Evolutionary conservation across 2,329 filamentous ascomycete genomes (phyloP).

Genomic region (Cercospora nicotianae): DNA sequence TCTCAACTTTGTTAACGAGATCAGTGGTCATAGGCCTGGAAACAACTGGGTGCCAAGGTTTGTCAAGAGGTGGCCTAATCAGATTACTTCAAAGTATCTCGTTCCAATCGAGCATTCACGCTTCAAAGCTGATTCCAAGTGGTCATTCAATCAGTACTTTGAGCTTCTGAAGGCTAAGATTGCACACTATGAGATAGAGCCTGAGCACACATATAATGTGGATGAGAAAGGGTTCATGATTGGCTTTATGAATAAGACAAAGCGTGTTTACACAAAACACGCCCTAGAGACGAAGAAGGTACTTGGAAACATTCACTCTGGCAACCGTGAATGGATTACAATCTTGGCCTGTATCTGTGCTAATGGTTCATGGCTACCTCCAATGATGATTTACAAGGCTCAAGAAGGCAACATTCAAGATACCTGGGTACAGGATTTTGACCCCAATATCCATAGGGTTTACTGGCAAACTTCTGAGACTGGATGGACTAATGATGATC

Average conservation of each 20-base stretch:
- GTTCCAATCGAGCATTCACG: background rate
- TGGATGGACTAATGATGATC: slow-evolving; percentile 8
- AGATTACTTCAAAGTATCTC: background rate
- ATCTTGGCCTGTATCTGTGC: too few species aligned
- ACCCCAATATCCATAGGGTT: background rate
- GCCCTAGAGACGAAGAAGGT: background rate
- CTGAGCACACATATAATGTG: slow-evolving; percentile 8
- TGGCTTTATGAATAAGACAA: too few species aligned
- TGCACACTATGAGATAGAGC: slow-evolving; percentile 2
- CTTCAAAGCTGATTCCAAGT: background rate
- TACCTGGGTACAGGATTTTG: slow-evolving; percentile 4
- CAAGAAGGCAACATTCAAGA: slow-evolving; percentile 7
- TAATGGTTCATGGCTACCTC: too few species aligned
- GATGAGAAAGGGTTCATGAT: slow-evolving; percentile 7
- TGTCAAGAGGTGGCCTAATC: background rate
- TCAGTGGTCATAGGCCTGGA: background rate
- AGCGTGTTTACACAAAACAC: too few species aligned
- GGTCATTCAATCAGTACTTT: background rate
- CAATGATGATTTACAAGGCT: slow-evolving; percentile 6
- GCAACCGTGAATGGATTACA: background rate
- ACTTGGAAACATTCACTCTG: background rate
- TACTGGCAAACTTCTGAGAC: background rate
- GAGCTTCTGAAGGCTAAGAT: background rate
- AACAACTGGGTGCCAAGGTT: background rate
- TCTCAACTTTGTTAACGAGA: too few species aligned